These are phyloP conservation scores for Nannochloris sp. DNA, from an alignment of 139 green algal genomes.

Conservation along the genomic window DNA sequence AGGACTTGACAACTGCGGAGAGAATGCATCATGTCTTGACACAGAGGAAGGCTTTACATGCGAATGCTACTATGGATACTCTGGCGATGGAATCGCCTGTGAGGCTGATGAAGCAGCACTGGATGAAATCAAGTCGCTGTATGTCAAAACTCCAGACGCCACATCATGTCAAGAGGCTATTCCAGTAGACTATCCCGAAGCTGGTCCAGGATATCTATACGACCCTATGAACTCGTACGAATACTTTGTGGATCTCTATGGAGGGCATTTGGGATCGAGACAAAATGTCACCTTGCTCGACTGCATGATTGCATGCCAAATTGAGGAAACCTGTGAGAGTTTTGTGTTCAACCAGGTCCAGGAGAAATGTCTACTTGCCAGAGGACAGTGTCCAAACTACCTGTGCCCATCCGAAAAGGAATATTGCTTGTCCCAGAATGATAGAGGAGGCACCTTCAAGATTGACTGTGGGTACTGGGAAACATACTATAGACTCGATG, in stretches of 20 bases:
- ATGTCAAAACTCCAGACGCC: conserved; percentile 12
- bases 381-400: conserved; percentile 17
- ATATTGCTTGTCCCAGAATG: conserved; percentile 13
- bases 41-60: conserved; percentile 33
- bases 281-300: conserved; percentile 22
- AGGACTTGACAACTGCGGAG: conserved; percentile 29
- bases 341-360: conserved; percentile 35
- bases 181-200: conserved; percentile 32
- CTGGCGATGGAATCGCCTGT: conserved; percentile 24
- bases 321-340: conserved; percentile 15
- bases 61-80: conserved; percentile 38
- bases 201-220: conserved; percentile 36
- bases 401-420: background rate
- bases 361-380: conserved; percentile 35
- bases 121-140: conserved; percentile 5
- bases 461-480: conserved; percentile 36
- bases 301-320: conserved; percentile 31
- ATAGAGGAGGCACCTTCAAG: conserved; percentile 13
- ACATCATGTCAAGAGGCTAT: conserved; percentile 34
- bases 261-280: conserved; percentile 16
- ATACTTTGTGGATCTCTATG: conserved; percentile 12
- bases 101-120: conserved; percentile 1
- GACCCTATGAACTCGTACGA: conserved; percentile 35
- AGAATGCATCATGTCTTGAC: conserved; percentile 43
- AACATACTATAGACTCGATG: conserved; percentile 39